A percentile compares a stretch with the other conserved stretches of the same genome.
phyloP scores from a whole-genome alignment of 768 basidiomycete genomes.

The Lyophyllum decastes region DNA sequence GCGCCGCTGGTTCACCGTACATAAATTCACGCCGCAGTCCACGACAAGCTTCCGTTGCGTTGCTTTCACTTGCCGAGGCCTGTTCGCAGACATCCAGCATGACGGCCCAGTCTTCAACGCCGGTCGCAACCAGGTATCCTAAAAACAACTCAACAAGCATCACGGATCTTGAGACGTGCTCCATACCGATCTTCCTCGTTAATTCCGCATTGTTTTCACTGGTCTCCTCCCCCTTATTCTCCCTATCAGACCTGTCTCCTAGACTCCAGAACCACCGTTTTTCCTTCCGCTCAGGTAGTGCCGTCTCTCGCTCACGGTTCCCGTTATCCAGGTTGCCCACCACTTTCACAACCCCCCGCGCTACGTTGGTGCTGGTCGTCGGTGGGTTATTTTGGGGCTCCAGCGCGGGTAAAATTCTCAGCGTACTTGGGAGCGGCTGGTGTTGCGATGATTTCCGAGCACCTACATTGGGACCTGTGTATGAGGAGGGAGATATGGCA shows the following conservation, averaged over 20 bases:
- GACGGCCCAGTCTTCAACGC: conserved; percentile 79
- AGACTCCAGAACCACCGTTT: too few species aligned
- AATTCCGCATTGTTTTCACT: neutral
- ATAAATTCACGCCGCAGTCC: conserved; percentile 87
- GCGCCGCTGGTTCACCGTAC: conserved; percentile 76
- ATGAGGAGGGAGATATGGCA: too few species aligned
- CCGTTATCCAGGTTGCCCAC: too few species aligned
- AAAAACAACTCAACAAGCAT: conserved; percentile 4
- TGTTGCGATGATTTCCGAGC: too few species aligned
- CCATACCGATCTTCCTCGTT: neutral
- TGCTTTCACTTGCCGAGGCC: conserved; percentile 66
- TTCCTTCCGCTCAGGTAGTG: too few species aligned
- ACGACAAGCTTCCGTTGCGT: conserved; percentile 82
- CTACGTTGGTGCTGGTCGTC: too few species aligned
- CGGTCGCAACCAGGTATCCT: conserved; percentile 79
- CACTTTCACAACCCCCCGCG: too few species aligned
- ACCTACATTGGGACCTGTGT: too few species aligned
- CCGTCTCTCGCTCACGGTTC: too few species aligned
- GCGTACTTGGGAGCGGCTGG: too few species aligned
- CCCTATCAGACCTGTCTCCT: neutral
- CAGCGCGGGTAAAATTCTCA: too few species aligned
- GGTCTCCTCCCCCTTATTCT: neutral
- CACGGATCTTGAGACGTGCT: neutral
- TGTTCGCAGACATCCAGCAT: conserved; percentile 86
- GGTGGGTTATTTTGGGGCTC: too few species aligned